These are phyloP conservation scores for Penicillium thymicola DNA, from an alignment of 2,329 filamentous ascomycete species.

Conservation along the genomic window DNA sequence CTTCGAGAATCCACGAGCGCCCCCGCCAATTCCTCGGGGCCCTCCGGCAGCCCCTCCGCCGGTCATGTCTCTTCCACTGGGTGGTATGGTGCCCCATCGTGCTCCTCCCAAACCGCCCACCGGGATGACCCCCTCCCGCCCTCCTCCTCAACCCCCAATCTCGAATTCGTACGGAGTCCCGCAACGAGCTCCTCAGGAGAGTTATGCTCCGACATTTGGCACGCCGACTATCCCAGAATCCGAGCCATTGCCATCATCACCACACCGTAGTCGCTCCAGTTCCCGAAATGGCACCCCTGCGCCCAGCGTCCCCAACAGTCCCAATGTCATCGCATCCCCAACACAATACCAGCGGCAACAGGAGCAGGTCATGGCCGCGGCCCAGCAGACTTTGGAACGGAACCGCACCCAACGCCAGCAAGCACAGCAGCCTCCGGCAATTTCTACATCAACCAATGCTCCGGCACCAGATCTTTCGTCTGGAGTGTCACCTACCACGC, in stretches of 20 bases:
- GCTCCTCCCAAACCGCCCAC: slow-evolving; percentile 84
- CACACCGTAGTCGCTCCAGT: slow-evolving; percentile 66
- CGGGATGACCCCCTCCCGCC: slow-evolving; percentile 40
- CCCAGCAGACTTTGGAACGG: slow-evolving; percentile 72
- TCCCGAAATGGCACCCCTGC: slow-evolving; percentile 58
- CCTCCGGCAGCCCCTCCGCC: slow-evolving; percentile 52
- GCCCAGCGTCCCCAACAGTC: slow-evolving; percentile 41
- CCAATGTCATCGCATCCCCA: slow-evolving; percentile 37
- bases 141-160: slow-evolving; percentile 43
- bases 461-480: slow-evolving; percentile 35
- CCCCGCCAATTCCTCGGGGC: slow-evolving; percentile 74
- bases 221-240: slow-evolving; percentile 53
- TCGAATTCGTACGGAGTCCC: slow-evolving; percentile 43
- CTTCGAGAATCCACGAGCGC: slow-evolving; percentile 93
- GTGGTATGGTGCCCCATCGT: slow-evolving; percentile 69
- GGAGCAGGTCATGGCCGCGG: slow-evolving; percentile 75
- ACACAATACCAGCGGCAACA: slow-evolving; percentile 66
- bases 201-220: slow-evolving; percentile 38
- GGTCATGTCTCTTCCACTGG: slow-evolving; percentile 43
- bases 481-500: slow-evolving; percentile 34
- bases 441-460: slow-evolving; percentile 40
- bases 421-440: slow-evolving; percentile 35
- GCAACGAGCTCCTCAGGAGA: slow-evolving; percentile 58
- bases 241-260: slow-evolving; percentile 61
- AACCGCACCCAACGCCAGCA: slow-evolving; percentile 69